Conservation (phyloP, 148 eudicot species). For the Diospyros lotus region DNA sequence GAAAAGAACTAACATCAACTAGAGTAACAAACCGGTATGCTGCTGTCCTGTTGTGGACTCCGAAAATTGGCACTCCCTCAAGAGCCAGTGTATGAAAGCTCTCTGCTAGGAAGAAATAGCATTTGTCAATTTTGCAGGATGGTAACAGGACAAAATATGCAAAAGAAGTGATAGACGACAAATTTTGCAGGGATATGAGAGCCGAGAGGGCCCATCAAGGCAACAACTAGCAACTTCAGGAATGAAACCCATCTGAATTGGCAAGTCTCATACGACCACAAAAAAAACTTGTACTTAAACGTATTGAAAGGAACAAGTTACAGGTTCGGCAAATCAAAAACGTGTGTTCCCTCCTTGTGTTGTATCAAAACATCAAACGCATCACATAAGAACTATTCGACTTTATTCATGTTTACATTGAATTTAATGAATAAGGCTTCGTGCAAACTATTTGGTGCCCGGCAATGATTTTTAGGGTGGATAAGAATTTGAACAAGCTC, state of each 20-base stretch:
- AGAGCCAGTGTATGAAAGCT: slow-evolving; percentile 79
- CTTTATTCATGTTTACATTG: neutral
- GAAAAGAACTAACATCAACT: slow-evolving; percentile 71
- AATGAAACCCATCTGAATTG: neutral
- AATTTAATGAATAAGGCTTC: too few relatives aligned
- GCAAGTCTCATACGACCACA: neutral
- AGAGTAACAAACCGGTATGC: slow-evolving; percentile 95
- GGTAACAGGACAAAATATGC: neutral
- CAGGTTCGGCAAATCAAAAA: neutral
- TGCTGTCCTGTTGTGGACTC: slow-evolving; percentile 76
- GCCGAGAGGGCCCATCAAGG: neutral
- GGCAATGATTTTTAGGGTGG: neutral
- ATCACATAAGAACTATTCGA: neutral
- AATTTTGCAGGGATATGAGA: neutral
- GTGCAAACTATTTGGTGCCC: neutral
- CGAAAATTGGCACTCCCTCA: slow-evolving; percentile 83
- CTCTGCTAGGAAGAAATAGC: slow-evolving; percentile 36
- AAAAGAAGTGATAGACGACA: neutral
- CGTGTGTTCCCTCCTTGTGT: neutral
- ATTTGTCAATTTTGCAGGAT: neutral
- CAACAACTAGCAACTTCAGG: neutral
- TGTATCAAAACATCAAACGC: neutral
- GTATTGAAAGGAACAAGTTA: neutral
- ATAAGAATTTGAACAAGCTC: neutral
- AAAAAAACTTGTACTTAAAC: neutral